These are phyloP conservation scores for Aegilops sharonensis DNA, from an alignment of 176 grass and related monocot genomes.

Conservation along the genomic window DNA sequence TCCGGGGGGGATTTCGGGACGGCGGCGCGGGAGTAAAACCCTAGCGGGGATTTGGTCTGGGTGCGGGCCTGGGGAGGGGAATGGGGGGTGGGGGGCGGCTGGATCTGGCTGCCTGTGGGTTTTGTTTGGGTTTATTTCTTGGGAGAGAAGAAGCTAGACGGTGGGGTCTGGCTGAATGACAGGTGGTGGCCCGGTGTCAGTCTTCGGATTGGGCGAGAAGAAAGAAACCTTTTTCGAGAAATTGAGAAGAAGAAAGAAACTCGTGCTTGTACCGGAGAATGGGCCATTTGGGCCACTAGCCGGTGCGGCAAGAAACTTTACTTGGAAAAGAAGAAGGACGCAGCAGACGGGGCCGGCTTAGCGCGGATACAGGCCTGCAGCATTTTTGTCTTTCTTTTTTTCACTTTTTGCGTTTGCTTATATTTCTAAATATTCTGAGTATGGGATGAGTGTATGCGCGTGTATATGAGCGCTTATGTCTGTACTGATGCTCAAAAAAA, in stretches of 20 bases:
- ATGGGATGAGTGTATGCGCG: too few species aligned
- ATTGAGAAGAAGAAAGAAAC: conserved; percentile 23
- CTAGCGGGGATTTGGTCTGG: conserved; percentile 28
- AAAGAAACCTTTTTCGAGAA: conserved; percentile 7
- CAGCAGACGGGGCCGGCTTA: too few species aligned
- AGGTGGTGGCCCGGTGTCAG: not conserved
- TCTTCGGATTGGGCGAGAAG: conserved; percentile 6
- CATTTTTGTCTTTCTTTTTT: too few species aligned
- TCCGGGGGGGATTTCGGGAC: not conserved
- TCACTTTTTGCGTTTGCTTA: too few species aligned
- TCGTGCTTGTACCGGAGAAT: not conserved
- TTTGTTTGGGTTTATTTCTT: conserved; percentile 55
- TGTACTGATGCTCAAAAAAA: too few species aligned
- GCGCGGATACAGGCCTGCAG: too few species aligned
- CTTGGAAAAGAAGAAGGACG: not conserved
- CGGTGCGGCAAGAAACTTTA: not conserved
- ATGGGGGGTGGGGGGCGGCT: not conserved
- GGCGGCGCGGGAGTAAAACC: conserved; percentile 46
- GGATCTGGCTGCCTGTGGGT: conserved; percentile 30
- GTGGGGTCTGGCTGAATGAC: not conserved
- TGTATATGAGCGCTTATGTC: too few species aligned
- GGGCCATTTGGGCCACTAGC: not conserved
- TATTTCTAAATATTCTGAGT: too few species aligned
- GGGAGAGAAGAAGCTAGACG: conserved; percentile 30
- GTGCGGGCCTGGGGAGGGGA: not conserved